Conservation (phyloP, 176 grass and related monocot species). For the Musa beccarii region DNA sequence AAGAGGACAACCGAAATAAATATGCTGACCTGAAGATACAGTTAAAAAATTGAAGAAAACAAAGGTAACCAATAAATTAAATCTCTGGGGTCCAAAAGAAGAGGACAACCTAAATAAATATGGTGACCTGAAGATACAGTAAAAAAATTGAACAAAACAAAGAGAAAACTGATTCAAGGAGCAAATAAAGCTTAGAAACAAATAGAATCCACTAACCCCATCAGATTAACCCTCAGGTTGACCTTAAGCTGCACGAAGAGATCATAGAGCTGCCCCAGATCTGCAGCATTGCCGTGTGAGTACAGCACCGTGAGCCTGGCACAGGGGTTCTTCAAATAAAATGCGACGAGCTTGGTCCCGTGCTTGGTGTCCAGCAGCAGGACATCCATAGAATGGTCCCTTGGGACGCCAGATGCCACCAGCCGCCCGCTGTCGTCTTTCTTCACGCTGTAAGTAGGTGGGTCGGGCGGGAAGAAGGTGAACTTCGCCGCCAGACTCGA, state of each 20-base stretch:
- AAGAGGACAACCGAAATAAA: not conserved
- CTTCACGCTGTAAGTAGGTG: conserved; percentile 73
- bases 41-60: conserved; percentile 16
- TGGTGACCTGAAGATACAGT: conserved; percentile 10
- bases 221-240: conserved; percentile 98
- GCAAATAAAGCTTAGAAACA: not conserved
- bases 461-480: conserved; percentile 97
- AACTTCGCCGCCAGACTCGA: conserved; percentile 98
- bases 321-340: conserved; percentile 78
- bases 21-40: conserved; percentile 3
- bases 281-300: conserved; percentile 97
- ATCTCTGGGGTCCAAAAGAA: not conserved
- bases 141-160: conserved; percentile 14
- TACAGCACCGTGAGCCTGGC: conserved; percentile 90
- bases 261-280: conserved; percentile 95
- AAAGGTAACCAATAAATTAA: not conserved
- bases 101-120: not conserved
- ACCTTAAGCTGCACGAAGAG: conserved; percentile 99
- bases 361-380: conserved; percentile 61
- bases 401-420: conserved; percentile 64
- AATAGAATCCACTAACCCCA: conserved; percentile 71
- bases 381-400: conserved; percentile 78
- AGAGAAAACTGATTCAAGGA: not conserved
- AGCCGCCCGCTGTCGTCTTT: conserved; percentile 75
- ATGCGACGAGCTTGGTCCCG: conserved; percentile 83